Evolutionary conservation across 345 rosid species (phyloP).

Genomic region (Dipteronia sinensis): DNA sequence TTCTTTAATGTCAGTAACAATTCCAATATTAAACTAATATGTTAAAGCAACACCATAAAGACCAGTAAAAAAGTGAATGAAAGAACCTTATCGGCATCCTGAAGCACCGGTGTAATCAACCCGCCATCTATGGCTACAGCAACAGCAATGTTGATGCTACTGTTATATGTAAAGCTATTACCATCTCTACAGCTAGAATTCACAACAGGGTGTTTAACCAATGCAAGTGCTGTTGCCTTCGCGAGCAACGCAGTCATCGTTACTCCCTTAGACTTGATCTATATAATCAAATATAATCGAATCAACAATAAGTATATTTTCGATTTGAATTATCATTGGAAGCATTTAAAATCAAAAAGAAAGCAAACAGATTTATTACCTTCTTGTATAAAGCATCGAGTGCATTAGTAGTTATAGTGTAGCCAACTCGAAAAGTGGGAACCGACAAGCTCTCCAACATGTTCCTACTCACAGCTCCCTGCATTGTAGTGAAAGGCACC

Average conservation of each 20-base stretch:
- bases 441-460: slow-evolving; percentile 86
- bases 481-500: slow-evolving; percentile 92
- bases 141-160: slow-evolving; percentile 87
- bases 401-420: slow-evolving; percentile 72
- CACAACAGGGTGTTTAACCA: slow-evolving; percentile 76
- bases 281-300: slow-evolving; percentile 22
- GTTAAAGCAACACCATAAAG: slow-evolving; percentile 1
- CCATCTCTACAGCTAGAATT: slow-evolving; percentile 93
- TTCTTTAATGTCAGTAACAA: not conserved
- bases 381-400: slow-evolving; percentile 91
- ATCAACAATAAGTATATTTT: not conserved
- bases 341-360: too few species aligned
- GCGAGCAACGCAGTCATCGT: slow-evolving; percentile 96
- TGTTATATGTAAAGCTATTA: slow-evolving; percentile 81
- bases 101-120: slow-evolving; percentile 93
- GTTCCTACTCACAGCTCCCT: slow-evolving; percentile 77
- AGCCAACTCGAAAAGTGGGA: slow-evolving; percentile 93
- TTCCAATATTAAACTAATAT: not conserved
- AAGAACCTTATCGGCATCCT: slow-evolving; percentile 90
- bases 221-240: slow-evolving; percentile 92
- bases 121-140: slow-evolving; percentile 98
- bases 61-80: slow-evolving; percentile 7
- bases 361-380: slow-evolving; percentile 35
- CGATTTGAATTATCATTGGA: not conserved
- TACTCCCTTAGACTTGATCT: slow-evolving; percentile 96